Evolutionary conservation across 805 yeast species (phyloP).

Genomic region (Ogataea salicorniae): DNA sequence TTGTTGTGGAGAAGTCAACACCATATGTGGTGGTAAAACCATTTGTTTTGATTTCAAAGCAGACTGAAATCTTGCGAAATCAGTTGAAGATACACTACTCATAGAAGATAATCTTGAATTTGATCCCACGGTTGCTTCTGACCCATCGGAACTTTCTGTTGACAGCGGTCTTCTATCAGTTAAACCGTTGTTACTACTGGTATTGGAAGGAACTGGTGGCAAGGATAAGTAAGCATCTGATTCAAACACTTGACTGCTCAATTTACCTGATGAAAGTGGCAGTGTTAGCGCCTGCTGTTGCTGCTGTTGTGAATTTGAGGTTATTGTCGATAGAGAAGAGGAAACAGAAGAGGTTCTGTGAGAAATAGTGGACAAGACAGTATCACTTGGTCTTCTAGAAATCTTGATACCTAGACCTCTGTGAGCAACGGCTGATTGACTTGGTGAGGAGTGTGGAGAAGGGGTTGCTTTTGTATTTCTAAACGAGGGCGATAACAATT

Average conservation of each 20-base stretch:
- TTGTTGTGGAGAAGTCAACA: neutral
- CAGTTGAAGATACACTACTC: slow-evolving; percentile 20
- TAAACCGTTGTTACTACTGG: neutral
- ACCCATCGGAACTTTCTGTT: slow-evolving; percentile 18
- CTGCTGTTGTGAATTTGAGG: slow-evolving; percentile 1
- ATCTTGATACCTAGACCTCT: slow-evolving; percentile 23
- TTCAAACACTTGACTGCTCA: too few species aligned
- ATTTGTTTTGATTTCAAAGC: slow-evolving; percentile 2
- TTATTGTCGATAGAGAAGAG: slow-evolving; percentile 6
- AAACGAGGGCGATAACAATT: neutral
- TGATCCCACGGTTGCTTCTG: slow-evolving; percentile 12
- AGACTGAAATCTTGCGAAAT: slow-evolving; percentile 8
- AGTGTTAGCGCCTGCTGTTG: too few species aligned
- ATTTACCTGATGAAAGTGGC: too few species aligned
- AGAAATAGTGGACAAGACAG: slow-evolving; percentile 11
- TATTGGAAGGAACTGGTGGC: neutral
- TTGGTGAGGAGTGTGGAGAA: slow-evolving; percentile 1
- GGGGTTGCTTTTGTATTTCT: neutral
- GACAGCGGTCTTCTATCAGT: slow-evolving; percentile 11
- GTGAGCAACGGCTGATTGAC: slow-evolving; percentile 3
- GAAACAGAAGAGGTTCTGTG: slow-evolving; percentile 9
- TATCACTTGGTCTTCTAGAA: slow-evolving; percentile 24
- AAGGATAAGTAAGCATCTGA: too few species aligned
- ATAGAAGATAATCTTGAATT: slow-evolving; percentile 22
- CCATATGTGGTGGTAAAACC: neutral